These are phyloP conservation scores for Grosmannia clavigera DNA, from an alignment of 2,329 filamentous ascomycete species.

Conservation along the genomic window DNA sequence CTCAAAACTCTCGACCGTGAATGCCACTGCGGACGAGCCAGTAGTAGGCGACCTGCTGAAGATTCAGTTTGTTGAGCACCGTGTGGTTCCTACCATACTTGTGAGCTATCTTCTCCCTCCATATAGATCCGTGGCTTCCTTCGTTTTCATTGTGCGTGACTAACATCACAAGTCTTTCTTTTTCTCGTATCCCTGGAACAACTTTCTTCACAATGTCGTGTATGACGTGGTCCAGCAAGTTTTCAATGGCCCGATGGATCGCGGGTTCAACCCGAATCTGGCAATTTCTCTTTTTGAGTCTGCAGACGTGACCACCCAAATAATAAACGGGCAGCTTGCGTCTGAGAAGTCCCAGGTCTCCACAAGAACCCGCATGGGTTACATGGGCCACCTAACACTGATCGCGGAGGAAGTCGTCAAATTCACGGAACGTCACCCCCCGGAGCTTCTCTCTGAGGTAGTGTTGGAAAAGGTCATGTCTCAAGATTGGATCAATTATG, in stretches of 20 bases:
- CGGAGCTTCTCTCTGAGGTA: slow-evolving; percentile 69
- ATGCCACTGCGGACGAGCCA: slow-evolving; percentile 31
- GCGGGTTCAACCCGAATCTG: slow-evolving; percentile 79
- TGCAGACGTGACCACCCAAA: slow-evolving; percentile 78
- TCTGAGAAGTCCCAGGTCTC: slow-evolving; percentile 77
- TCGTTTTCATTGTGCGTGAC: not conserved
- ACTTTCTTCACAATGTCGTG: slow-evolving; percentile 97
- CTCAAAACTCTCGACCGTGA: not conserved
- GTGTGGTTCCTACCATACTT: slow-evolving; percentile 88
- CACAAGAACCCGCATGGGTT: slow-evolving; percentile 83
- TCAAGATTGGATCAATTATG: slow-evolving; percentile 85
- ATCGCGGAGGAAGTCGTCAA: slow-evolving; percentile 98
- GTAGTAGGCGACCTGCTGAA: slow-evolving; percentile 93
- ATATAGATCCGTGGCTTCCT: not conserved
- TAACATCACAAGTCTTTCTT: slow-evolving; percentile 65
- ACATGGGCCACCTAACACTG: slow-evolving; percentile 95
- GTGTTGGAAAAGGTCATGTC: slow-evolving; percentile 85
- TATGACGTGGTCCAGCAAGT: slow-evolving; percentile 99
- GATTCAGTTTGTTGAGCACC: slow-evolving; percentile 89
- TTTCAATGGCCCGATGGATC: slow-evolving; percentile 96
- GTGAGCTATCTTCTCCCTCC: slow-evolving; percentile 38
- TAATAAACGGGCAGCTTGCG: slow-evolving; percentile 77
- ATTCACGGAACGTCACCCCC: slow-evolving; percentile 87
- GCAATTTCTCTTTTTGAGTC: slow-evolving; percentile 89
- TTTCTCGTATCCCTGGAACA: slow-evolving; percentile 98